A percentile compares a stretch with the other conserved stretches of the same genome.
Conservation (phyloP, 1,284 basidiomycete species). For the Apiotrichum siamense region DNA sequence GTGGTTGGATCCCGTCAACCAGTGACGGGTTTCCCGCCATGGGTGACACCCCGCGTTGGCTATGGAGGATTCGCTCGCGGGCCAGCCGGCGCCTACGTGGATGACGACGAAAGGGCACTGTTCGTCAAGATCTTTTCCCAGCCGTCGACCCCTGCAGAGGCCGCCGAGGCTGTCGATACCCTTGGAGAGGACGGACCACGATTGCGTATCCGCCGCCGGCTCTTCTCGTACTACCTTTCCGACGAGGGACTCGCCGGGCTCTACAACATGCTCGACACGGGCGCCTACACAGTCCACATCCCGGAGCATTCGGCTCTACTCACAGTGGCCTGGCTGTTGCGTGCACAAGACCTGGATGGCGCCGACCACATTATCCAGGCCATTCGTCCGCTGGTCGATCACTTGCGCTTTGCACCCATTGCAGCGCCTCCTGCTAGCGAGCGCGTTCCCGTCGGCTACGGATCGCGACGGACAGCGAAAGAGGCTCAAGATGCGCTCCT, state of each 20-base stretch:
- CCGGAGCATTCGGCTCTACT: slow-evolving; percentile 7
- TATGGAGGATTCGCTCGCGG: not conserved
- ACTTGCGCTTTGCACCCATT: slow-evolving; percentile 6
- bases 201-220: not conserved
- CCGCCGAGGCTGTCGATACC: too few relatives aligned
- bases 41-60: not conserved
- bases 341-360: not conserved
- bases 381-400: slow-evolving; percentile 1
- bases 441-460: not conserved
- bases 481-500: not conserved
- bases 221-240: slow-evolving; percentile 7
- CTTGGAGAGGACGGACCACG: not conserved
- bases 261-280: not conserved
- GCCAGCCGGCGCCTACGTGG: not conserved
- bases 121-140: not conserved
- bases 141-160: not conserved
- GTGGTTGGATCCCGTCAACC: not conserved
- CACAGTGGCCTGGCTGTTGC: slow-evolving; percentile 3
- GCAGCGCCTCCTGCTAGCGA: not conserved
- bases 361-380: not conserved
- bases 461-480: not conserved
- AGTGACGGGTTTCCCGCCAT: not conserved
- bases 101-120: not conserved
- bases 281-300: not conserved
- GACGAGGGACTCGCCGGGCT: slow-evolving; percentile 1